phyloP scores from a whole-genome alignment of 805 yeast species.

The Candida sithepensis region DNA sequence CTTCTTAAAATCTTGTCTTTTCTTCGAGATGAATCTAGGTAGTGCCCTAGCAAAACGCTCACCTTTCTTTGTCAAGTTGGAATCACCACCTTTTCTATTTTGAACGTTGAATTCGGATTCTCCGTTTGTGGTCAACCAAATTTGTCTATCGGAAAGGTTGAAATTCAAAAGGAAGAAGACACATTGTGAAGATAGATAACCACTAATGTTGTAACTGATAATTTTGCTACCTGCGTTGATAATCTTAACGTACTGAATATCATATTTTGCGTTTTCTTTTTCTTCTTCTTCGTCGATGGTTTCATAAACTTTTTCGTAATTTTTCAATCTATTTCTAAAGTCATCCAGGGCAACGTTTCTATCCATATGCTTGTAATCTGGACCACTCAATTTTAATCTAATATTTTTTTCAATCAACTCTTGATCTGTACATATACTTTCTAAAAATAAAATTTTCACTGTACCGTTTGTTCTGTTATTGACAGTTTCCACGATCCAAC shows the following conservation, averaged over 20 bases:
- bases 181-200: conserved; percentile 54
- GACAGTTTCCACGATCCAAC: conserved; percentile 37
- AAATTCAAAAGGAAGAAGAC: conserved; percentile 48
- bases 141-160: conserved; percentile 34
- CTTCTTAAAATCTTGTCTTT: conserved; percentile 33
- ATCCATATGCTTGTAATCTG: conserved; percentile 87
- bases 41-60: conserved; percentile 32
- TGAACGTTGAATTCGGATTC: conserved; percentile 27
- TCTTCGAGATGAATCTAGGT: conserved; percentile 32
- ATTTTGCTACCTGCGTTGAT: conserved; percentile 60
- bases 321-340: conserved; percentile 73
- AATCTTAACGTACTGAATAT: conserved; percentile 59
- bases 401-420: conserved; percentile 79
- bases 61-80: conserved; percentile 27
- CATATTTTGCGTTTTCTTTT: conserved; percentile 40
- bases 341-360: conserved; percentile 75
- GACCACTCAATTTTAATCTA: conserved; percentile 82
- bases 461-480: conserved; percentile 30
- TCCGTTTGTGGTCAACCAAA: conserved; percentile 35
- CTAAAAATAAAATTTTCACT: conserved; percentile 46
- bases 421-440: conserved; percentile 81
- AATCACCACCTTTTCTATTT: conserved; percentile 33
- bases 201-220: conserved; percentile 53
- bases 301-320: conserved; percentile 87
- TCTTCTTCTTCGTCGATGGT: conserved; percentile 67